Evolutionary conservation across 2,329 filamentous ascomycete genomes (phyloP).

Genomic region (Pseudonectria buxi): DNA sequence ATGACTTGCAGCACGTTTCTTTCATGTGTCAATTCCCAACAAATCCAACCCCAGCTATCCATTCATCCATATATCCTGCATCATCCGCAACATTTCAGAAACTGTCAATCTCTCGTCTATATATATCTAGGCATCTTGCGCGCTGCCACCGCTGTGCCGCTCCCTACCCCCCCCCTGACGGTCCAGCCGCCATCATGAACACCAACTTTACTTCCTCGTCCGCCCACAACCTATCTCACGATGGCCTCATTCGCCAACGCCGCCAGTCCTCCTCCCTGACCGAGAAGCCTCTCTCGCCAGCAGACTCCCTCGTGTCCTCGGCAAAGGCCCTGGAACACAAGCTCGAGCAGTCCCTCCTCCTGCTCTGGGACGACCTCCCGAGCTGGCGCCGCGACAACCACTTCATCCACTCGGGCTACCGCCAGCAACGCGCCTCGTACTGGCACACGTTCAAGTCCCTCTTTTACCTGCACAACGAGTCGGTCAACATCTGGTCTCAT

Average conservation of each 20-base stretch:
- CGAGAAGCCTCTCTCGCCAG: slow-evolving; percentile 17
- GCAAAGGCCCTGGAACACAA: slow-evolving; percentile 32
- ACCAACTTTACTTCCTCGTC: slow-evolving; percentile 15
- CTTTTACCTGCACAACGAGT: slow-evolving; percentile 53
- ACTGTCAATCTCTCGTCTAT: no score
- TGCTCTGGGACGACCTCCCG: slow-evolving; percentile 54
- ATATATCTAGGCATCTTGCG: no score
- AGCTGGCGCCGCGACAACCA: slow-evolving; percentile 54
- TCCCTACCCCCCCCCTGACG: no score
- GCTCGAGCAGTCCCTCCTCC: slow-evolving; percentile 34
- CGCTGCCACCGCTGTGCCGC: no score
- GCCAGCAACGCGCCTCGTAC: slow-evolving; percentile 44
- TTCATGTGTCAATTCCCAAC: slow-evolving; percentile 25
- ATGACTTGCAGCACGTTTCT: slow-evolving; percentile 7
- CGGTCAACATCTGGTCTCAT: slow-evolving; percentile 58
- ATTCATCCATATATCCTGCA: no score
- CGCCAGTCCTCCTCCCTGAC: slow-evolving; percentile 19
- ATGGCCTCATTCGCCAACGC: slow-evolving; percentile 19
- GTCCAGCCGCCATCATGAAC: not conserved
- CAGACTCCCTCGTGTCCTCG: slow-evolving; percentile 17
- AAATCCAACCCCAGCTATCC: slow-evolving; percentile 16
- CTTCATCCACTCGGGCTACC: slow-evolving; percentile 50
- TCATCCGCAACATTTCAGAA: no score
- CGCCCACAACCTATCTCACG: slow-evolving; percentile 1
- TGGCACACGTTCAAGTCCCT: slow-evolving; percentile 39